phyloP scores from a whole-genome alignment of 75 land plant genomes.

The Larix kaempferi region DNA sequence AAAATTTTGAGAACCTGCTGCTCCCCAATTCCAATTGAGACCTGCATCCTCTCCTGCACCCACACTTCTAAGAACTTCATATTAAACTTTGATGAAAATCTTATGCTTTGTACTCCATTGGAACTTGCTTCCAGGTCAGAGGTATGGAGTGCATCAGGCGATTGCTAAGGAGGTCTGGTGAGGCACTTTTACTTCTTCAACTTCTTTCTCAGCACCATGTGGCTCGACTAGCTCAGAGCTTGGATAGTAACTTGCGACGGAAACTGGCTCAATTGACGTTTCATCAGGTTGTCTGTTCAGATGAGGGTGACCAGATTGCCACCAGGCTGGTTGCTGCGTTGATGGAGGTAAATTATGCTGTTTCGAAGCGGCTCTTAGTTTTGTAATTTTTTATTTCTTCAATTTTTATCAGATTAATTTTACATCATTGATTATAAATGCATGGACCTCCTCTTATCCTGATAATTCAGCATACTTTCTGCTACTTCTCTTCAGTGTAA shows the following conservation, averaged over 20 bases:
- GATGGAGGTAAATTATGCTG: conserved; percentile 74
- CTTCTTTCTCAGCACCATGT: conserved; percentile 90
- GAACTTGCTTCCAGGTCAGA: conserved; percentile 63
- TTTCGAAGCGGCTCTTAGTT: background rate
- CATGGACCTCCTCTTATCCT: background rate
- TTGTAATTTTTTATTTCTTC: background rate
- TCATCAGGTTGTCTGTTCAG: conserved; percentile 96
- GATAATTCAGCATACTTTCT: background rate
- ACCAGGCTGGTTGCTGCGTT: conserved; percentile 86
- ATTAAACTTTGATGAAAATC: background rate
- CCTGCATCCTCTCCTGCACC: too few species aligned
- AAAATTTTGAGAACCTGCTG: too few species aligned
- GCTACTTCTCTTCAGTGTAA: background rate
- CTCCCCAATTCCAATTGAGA: too few species aligned
- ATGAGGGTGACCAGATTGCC: conserved; percentile 88
- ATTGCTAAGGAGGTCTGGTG: conserved; percentile 84
- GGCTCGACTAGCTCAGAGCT: conserved; percentile 75
- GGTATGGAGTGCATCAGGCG: conserved; percentile 95
- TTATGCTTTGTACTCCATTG: background rate
- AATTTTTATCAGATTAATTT: background rate
- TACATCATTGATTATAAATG: too few species aligned
- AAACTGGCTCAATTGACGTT: conserved; percentile 81
- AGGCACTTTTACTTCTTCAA: conserved; percentile 92
- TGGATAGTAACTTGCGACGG: conserved; percentile 54
- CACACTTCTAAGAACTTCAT: too few species aligned